Conservation (phyloP, 768 basidiomycete genomes). For the Trametes coccinea region DNA sequence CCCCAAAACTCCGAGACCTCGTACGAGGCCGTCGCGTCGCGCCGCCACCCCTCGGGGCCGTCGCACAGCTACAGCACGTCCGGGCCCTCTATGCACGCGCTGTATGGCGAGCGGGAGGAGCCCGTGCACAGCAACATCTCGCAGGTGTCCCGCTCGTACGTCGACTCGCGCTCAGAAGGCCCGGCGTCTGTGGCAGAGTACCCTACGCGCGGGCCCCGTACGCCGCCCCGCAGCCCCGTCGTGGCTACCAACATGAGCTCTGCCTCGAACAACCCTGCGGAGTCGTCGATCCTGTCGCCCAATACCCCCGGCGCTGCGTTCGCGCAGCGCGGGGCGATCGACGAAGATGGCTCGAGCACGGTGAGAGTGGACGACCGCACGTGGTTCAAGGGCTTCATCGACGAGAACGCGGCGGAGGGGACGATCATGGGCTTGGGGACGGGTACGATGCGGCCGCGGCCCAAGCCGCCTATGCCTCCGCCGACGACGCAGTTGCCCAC, state of each 20-base stretch:
- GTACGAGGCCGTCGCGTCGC: constrained; percentile 1
- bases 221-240: constrained; percentile 65
- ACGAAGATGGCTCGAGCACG: constrained; percentile 16
- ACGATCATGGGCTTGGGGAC: constrained; percentile 12
- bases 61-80: constrained; percentile 10
- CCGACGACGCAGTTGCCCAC: constrained; percentile 12
- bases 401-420: constrained; percentile 22
- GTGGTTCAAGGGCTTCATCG: constrained; percentile 22
- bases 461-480: constrained; percentile 3
- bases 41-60: constrained; percentile 1
- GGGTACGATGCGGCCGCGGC: constrained; percentile 13
- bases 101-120: constrained; percentile 4
- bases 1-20: constrained; percentile 13
- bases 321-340: constrained; percentile 11
- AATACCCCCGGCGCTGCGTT: constrained; percentile 14
- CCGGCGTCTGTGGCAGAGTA: neutral
- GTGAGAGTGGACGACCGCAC: constrained; percentile 13
- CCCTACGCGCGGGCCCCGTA: constrained; percentile 23
- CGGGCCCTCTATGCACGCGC: neutral
- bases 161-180: constrained; percentile 1
- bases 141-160: constrained; percentile 4
- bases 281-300: neutral
- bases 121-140: neutral
- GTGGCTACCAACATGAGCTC: constrained; percentile 36
- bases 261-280: constrained; percentile 32